These are phyloP conservation scores for Paramyrothecium roridum DNA, from an alignment of 2,329 filamentous ascomycete genomes.

Conservation along the genomic window DNA sequence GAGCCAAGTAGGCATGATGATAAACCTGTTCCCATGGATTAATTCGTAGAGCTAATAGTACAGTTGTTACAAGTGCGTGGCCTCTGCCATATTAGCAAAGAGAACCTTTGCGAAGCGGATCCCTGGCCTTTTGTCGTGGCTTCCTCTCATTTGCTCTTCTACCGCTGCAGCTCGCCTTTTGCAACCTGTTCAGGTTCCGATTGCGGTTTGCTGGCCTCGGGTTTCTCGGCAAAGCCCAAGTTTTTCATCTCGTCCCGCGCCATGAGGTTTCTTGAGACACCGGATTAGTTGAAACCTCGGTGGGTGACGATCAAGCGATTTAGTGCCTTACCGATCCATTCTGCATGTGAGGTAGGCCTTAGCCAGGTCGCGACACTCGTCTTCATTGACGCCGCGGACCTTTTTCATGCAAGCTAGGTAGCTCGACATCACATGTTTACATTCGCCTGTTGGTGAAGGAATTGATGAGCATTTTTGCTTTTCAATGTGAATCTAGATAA, in stretches of 20 bases:
- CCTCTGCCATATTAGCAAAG: conserved; percentile 1
- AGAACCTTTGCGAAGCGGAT: conserved; percentile 12
- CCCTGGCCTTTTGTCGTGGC: conserved; percentile 16
- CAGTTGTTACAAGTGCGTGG: not conserved
- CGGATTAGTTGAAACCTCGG: not conserved
- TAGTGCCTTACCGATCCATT: conserved; percentile 77
- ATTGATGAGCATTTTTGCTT: not conserved
- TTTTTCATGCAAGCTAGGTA: conserved; percentile 88
- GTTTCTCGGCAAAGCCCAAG: conserved; percentile 63
- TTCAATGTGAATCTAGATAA: too few relatives aligned
- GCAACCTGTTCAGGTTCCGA: conserved; percentile 27
- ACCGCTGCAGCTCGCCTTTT: conserved; percentile 36
- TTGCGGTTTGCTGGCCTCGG: conserved; percentile 14
- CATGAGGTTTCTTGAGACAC: conserved; percentile 77
- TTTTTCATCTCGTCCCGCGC: conserved; percentile 94
- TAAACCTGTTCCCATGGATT: too few relatives aligned
- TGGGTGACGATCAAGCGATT: not conserved
- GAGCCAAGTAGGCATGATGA: too few relatives aligned
- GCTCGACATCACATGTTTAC: conserved; percentile 79
- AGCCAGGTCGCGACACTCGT: conserved; percentile 78
- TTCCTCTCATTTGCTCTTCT: conserved; percentile 20
- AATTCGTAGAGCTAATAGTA: not conserved
- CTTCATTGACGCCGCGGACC: conserved; percentile 78
- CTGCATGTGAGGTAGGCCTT: conserved; percentile 88
- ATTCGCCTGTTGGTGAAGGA: conserved; percentile 67